Evolutionary conservation across 129 eudicot species (phyloP).

Genomic region (Ambrosia trifida): DNA sequence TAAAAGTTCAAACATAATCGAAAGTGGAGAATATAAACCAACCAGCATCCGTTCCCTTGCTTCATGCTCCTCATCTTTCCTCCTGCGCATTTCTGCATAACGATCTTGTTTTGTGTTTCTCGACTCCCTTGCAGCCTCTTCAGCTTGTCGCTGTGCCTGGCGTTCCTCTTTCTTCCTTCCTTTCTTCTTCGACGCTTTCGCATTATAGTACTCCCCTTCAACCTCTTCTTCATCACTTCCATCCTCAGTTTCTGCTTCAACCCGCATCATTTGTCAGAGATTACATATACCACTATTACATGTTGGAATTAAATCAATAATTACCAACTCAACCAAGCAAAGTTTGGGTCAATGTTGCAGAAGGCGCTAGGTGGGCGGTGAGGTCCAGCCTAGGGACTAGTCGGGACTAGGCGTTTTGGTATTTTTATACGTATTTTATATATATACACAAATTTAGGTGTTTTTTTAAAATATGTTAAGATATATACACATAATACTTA

Average conservation of each 20-base stretch:
- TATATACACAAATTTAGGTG: too few species aligned
- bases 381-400: too few species aligned
- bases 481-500: too few species aligned
- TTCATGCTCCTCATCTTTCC: slow-evolving; percentile 96
- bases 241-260: slow-evolving; percentile 58
- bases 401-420: too few species aligned
- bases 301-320: too few species aligned
- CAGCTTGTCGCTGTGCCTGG: slow-evolving; percentile 93
- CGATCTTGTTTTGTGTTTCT: slow-evolving; percentile 82
- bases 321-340: too few species aligned
- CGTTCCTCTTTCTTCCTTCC: slow-evolving; percentile 95
- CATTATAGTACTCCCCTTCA: slow-evolving; percentile 57
- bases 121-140: slow-evolving; percentile 83
- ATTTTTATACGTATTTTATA: too few species aligned
- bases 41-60: slow-evolving; percentile 88
- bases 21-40: slow-evolving; percentile 30
- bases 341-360: too few species aligned
- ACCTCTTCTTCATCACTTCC: slow-evolving; percentile 85
- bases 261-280: neutral
- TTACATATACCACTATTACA: neutral
- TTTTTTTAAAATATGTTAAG: too few species aligned
- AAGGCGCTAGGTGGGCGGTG: too few species aligned
- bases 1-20: neutral
- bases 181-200: slow-evolving; percentile 66
- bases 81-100: slow-evolving; percentile 88